Conservation (phyloP, 176 grass and related monocot species). For the Aegilops longissima region DNA sequence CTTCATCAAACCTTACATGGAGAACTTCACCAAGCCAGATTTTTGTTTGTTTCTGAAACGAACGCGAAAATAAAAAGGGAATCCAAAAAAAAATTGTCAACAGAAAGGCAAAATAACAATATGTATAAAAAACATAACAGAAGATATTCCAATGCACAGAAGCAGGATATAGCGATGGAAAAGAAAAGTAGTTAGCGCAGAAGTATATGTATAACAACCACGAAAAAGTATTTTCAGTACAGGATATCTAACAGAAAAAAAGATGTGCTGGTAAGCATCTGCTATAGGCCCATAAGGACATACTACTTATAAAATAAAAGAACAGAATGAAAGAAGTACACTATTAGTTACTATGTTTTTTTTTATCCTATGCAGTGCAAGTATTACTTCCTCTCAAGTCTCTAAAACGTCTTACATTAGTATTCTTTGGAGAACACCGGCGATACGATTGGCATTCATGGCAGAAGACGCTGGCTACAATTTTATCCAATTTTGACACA, state of each 20-base stretch:
- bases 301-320: too few species aligned
- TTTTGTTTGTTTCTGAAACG: constrained; percentile 71
- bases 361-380: too few species aligned
- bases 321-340: too few species aligned
- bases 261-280: neutral
- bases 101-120: neutral
- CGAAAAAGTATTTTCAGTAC: neutral
- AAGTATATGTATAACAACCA: neutral
- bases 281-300: neutral
- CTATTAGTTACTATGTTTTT: too few species aligned
- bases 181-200: neutral
- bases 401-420: too few species aligned
- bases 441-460: neutral
- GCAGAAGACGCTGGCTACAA: neutral
- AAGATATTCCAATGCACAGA: neutral
- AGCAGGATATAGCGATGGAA: neutral
- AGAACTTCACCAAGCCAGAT: constrained; percentile 96
- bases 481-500: neutral
- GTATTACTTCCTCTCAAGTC: too few species aligned
- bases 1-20: constrained; percentile 73
- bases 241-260: neutral
- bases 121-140: neutral
- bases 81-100: neutral
- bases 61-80: constrained; percentile 23
- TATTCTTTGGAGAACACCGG: too few species aligned